Base-by-base conservation (phyloP, 2,329 filamentous ascomycete genomes). In the Colletotrichum falcatum region DNA sequence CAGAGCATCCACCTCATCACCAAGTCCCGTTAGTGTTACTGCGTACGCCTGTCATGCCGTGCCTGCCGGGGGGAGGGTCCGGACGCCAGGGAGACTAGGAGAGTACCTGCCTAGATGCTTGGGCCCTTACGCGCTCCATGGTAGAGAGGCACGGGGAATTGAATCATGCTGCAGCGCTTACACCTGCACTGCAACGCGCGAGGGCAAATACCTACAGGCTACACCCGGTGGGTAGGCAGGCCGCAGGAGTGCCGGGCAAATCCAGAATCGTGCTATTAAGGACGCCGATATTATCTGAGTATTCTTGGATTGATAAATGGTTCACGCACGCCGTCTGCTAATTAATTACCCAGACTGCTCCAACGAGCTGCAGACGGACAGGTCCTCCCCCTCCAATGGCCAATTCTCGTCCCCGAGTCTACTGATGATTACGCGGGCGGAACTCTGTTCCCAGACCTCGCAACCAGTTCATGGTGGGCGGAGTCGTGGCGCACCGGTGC, bases 301-400 rank as follows among this genome's bases (percentile, higher is more conserved):
- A n/a, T 35, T 8, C 42, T 39, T 5, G n/a, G 39, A 64, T 48
- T 64, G 23, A 30, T 18, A 20, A 39, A 56, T 63, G 28, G 46
- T 56, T 56, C 23, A 28, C 12, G 18, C 55, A 26, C 42, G 33
- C 53, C 53, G 9, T 55, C 28, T 55, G 12, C 9, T n/a, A n/a
- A n/a, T n/a, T n/a, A n/a, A n/a, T n/a, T n/a, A n/a, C n/a, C n/a
- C 9, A 37, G 53, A 18, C 33, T 39, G 46, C 20, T 44, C 26
- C 16, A 56, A 26, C 54, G 48, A 44, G 9, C 33, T 28, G 49
- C 30, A 20, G n/a, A 55, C 53, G 33, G 28, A 23, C 16, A 51
- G 26, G 28, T n/a, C n/a, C n/a, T n/a, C n/a, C 23, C 6, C 30
- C 44, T 6, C 7, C 5, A 8, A 33, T 9, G 33, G 33, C 33